A percentile compares a stretch with the other conserved stretches of the same genome.
Conservation (phyloP, 306 rosid species). For the Acacia confusa region DNA sequence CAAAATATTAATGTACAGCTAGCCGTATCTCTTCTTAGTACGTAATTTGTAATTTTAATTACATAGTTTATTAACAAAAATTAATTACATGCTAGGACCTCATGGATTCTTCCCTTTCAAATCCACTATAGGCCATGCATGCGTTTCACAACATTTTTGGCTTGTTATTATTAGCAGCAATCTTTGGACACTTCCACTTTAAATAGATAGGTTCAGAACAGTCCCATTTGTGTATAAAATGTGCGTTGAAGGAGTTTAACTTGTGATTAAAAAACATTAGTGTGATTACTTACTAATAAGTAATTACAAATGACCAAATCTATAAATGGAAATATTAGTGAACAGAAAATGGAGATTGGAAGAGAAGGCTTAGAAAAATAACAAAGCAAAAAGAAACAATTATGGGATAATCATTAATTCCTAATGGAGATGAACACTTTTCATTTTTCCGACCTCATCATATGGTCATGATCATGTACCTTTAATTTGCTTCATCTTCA, state of each 20-base stretch:
- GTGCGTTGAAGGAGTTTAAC: slow-evolving; percentile 21
- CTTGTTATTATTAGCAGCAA: slow-evolving; percentile 12
- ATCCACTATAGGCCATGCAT: slow-evolving; percentile 13
- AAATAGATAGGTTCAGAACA: slow-evolving; percentile 33
- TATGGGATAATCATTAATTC: slow-evolving; percentile 67
- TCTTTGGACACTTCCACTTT: slow-evolving; percentile 45
- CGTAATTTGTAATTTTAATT: background rate
- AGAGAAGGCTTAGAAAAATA: slow-evolving; percentile 26
- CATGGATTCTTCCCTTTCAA: background rate
- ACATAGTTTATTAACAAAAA: background rate
- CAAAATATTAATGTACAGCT: slow-evolving; percentile 2
- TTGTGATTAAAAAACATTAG: background rate
- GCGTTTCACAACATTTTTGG: slow-evolving; percentile 27
- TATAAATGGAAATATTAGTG: background rate
- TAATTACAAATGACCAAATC: background rate
- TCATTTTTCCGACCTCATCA: slow-evolving; percentile 54
- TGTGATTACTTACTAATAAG: background rate
- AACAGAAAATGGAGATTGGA: background rate
- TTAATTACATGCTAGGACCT: background rate
- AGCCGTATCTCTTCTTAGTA: background rate
- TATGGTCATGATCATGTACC: slow-evolving; percentile 68
- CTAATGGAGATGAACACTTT: slow-evolving; percentile 50
- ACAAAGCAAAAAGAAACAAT: slow-evolving; percentile 49
- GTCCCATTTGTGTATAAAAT: slow-evolving; percentile 26
- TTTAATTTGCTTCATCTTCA: too few relatives aligned